Percentiles rank a stretch among this genome's conserved stretches.
Conservation (phyloP, 2,329 filamentous ascomycete species). For the Didymella sp. region DNA sequence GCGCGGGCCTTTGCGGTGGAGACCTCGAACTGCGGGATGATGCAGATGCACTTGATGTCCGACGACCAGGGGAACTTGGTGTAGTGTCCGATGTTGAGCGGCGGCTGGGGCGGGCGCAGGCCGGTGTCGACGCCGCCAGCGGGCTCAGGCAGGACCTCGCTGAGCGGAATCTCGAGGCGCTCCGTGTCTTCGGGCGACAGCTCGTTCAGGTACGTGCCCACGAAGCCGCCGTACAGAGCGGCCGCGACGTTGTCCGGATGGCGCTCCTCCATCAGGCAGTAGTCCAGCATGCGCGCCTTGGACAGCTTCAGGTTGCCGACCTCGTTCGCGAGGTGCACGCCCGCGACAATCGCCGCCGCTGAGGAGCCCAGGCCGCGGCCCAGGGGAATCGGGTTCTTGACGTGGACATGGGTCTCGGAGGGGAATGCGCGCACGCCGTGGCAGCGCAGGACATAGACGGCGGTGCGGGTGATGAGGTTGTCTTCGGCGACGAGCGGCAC, state of each 20-base stretch:
- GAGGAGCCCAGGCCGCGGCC: constrained; percentile 94
- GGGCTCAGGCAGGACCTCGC: constrained; percentile 88
- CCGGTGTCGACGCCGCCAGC: constrained; percentile 93
- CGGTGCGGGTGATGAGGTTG: constrained; percentile 93
- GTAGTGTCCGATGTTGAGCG: constrained; percentile 90
- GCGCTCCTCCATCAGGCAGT: constrained; percentile 90
- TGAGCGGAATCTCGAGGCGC: constrained; percentile 90
- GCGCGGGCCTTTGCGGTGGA: constrained; percentile 89
- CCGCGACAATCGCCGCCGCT: constrained; percentile 92
- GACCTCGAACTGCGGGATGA: constrained; percentile 95
- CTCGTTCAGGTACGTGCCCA: constrained; percentile 95
- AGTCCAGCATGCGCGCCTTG: constrained; percentile 87
- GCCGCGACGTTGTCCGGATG: constrained; percentile 73
- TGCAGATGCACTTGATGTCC: constrained; percentile 95
- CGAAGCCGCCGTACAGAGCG: constrained; percentile 93
- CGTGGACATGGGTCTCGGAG: constrained; percentile 82
- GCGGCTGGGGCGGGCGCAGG: constrained; percentile 84
- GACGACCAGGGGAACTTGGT: constrained; percentile 93
- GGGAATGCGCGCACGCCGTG: constrained; percentile 88
- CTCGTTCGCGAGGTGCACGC: constrained; percentile 90
- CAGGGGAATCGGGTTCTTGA: constrained; percentile 93
- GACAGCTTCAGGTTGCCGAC: constrained; percentile 80
- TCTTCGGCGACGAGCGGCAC: constrained; percentile 83
- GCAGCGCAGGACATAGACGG: constrained; percentile 92
- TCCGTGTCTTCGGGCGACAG: constrained; percentile 87